Evolutionary conservation across 305 asterid genomes (phyloP).

Genomic region (Rubia peregrina): DNA sequence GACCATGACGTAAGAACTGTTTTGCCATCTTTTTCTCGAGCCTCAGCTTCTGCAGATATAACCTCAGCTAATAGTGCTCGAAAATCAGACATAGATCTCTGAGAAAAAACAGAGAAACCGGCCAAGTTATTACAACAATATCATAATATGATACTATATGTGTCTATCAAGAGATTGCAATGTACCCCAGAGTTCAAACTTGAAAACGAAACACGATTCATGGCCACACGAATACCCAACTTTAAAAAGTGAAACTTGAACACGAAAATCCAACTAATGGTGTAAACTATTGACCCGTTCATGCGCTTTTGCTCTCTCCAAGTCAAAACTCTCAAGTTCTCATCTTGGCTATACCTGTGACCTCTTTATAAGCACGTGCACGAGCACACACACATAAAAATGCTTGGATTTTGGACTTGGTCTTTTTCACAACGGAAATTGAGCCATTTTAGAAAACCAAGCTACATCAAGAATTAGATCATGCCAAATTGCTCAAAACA

Average conservation of each 20-base stretch:
- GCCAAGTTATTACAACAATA: neutral
- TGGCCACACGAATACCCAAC: neutral
- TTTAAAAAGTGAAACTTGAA: neutral
- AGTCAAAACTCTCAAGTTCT: too few species aligned
- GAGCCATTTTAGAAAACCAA: neutral
- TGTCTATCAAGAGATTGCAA: neutral
- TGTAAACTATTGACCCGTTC: too few species aligned
- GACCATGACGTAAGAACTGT: constrained; percentile 80
- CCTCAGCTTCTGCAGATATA: constrained; percentile 55
- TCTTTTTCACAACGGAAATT: too few species aligned
- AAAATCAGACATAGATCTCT: constrained; percentile 69
- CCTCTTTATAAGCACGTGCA: too few species aligned
- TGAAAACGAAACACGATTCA: neutral
- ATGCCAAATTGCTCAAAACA: neutral
- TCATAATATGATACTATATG: neutral
- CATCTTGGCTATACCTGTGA: too few species aligned
- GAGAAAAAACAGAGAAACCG: constrained; percentile 2
- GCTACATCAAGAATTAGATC: neutral
- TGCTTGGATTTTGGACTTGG: too few species aligned
- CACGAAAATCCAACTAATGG: neutral
- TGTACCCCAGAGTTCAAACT: neutral
- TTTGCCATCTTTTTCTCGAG: constrained; percentile 71
- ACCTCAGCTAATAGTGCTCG: constrained; percentile 54
- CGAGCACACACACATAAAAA: too few species aligned
- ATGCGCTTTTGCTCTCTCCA: too few species aligned